A percentile compares a stretch with the other conserved stretches of the same genome.
These are phyloP conservation scores for Cryoendolithus antarcticus DNA, from an alignment of 2,329 filamentous ascomycete genomes.

Conservation along the genomic window DNA sequence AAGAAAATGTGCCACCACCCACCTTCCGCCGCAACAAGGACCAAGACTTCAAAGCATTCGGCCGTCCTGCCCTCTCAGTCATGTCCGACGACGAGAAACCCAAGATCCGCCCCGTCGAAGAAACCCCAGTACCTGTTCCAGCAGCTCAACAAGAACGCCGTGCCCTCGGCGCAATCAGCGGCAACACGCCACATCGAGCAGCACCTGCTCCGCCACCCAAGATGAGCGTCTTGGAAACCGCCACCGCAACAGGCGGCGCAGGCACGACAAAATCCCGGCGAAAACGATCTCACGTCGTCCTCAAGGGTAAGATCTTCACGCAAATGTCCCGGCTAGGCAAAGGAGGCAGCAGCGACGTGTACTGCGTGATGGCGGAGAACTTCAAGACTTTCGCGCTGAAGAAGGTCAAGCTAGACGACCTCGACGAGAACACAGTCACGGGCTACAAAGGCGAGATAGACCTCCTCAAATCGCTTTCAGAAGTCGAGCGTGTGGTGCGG, in stretches of 20 bases:
- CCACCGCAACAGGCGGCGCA: constrained; percentile 71
- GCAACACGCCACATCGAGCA: constrained; percentile 64
- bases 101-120: constrained; percentile 29
- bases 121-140: constrained; percentile 27
- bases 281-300: constrained; percentile 68
- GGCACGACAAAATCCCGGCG: constrained; percentile 62
- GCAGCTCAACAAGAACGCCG: constrained; percentile 25
- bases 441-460: constrained; percentile 96
- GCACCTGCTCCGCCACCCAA: constrained; percentile 76
- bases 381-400: constrained; percentile 92
- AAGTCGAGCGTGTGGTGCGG: constrained; percentile 80
- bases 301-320: constrained; percentile 87
- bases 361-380: constrained; percentile 93
- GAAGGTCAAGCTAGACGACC: constrained; percentile 78
- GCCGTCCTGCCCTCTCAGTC: constrained; percentile 43
- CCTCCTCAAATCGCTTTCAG: constrained; percentile 65
- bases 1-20: constrained; percentile 71
- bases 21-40: constrained; percentile 54
- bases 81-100: constrained; percentile 34
- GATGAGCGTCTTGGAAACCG: constrained; percentile 91
- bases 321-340: constrained; percentile 82
- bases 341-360: constrained; percentile 88
- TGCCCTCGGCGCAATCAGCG: constrained; percentile 41
- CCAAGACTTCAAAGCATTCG: constrained; percentile 40
- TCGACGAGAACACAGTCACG: constrained; percentile 68